Base-by-base conservation (phyloP, 2,329 filamentous ascomycete species). In the Colletotrichum theobromicola region DNA sequence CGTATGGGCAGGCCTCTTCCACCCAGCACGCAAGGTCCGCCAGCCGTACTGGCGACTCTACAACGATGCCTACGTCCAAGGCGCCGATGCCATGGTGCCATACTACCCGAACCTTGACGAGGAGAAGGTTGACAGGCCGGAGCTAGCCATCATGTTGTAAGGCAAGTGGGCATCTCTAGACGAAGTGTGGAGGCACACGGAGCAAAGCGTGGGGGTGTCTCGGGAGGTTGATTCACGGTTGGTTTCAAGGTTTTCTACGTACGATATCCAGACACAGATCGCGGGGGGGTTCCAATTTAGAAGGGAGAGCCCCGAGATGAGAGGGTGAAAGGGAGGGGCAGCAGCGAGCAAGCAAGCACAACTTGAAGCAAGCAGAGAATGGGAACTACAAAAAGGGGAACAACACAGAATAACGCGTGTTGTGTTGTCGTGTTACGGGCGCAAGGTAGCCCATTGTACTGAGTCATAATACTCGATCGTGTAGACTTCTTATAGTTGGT, bases 1-100 rank as follows among this genome's bases (percentile, higher is more conserved):
- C 83, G 93, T 98, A 75, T 98, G 96, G 96, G 96, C 97, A 0
- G 97, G 97, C 21, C 88, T 99, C 21, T 99, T 99, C 89, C 97
- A 99, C 82, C 96, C 97, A 0, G 97, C 97, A 4, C 91, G 97
- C 76, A 98, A 98, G 86, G 97, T 99, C 68, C 91, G 97, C 75
- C 93, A 92, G 77, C 97, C 97, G 24, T 99, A 98, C 86, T 99
- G 97, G 96, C 90, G 97, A 73, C 87, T 99, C 57, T 98, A 98
- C 87, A 99, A 99, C 80, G 95, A 98, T 83, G 95, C 96, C 5
- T 99, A 99, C 82, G 96, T 98, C 62, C 95, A 98, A 82, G 93
- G 91, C 35, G 96, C 96, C 21, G 97, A 99, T 84, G 92, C 95
- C 32, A 97, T 99, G 92, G 94, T 99, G 70, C 97, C 97, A 3